Evolutionary conservation across 2,329 filamentous ascomycete species (phyloP).

Genomic region (Dryadomyces quercus-mongolicae): DNA sequence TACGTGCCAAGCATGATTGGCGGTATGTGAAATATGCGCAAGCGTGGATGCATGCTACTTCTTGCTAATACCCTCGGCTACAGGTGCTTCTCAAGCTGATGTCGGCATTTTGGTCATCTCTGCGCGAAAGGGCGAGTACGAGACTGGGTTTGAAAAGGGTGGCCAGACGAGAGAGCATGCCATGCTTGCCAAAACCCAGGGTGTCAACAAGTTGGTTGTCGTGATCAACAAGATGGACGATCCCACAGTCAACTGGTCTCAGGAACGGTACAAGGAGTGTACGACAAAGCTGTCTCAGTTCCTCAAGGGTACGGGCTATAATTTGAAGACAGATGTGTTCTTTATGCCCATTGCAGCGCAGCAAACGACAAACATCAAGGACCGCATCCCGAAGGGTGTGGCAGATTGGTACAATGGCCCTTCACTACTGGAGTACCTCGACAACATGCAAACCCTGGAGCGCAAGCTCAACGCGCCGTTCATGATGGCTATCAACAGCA

Average conservation of each 20-base stretch:
- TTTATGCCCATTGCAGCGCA: slow-evolving; percentile 97
- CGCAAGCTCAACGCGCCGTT: slow-evolving; percentile 97
- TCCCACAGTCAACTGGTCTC: slow-evolving; percentile 87
- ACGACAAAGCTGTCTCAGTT: slow-evolving; percentile 77
- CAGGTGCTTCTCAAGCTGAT: slow-evolving; percentile 74
- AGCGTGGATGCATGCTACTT: neutral
- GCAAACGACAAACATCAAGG: slow-evolving; percentile 74
- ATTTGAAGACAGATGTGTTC: slow-evolving; percentile 80
- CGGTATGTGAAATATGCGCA: slow-evolving; percentile 20
- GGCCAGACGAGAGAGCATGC: slow-evolving; percentile 88
- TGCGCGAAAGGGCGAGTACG: slow-evolving; percentile 94
- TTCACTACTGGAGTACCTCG: slow-evolving; percentile 89
- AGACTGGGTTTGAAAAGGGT: slow-evolving; percentile 93
- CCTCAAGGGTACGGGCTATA: slow-evolving; percentile 87
- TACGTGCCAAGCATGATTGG: slow-evolving; percentile 99
- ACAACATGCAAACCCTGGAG: slow-evolving; percentile 56
- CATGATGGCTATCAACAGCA: slow-evolving; percentile 94
- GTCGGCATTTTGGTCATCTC: slow-evolving; percentile 93
- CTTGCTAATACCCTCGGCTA: neutral
- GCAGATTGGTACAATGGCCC: slow-evolving; percentile 81
- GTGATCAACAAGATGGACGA: slow-evolving; percentile 99
- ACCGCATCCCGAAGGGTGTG: slow-evolving; percentile 64
- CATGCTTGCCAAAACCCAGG: slow-evolving; percentile 94
- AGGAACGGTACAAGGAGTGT: slow-evolving; percentile 88
- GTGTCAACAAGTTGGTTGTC: slow-evolving; percentile 91